Evolutionary conservation across 257 asterid genomes (phyloP).

Genomic region (Nicotiana sylvestris): DNA sequence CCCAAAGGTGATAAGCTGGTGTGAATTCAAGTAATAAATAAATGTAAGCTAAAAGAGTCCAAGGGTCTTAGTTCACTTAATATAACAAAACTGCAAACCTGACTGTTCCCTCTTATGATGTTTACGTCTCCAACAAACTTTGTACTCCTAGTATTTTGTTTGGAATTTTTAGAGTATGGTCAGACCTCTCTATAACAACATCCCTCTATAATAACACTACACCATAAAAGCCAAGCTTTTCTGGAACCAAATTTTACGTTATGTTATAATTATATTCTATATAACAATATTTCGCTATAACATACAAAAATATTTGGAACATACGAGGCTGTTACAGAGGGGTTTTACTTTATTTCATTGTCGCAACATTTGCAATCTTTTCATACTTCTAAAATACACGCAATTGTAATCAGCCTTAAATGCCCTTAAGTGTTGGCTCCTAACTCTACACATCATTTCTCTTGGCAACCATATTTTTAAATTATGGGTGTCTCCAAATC

Average conservation of each 20-base stretch:
- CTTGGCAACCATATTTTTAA: background rate
- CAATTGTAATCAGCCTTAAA: background rate
- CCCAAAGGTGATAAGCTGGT: too few species aligned
- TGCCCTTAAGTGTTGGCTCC: background rate
- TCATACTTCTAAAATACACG: background rate
- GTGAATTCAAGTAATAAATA: background rate
- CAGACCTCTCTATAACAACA: too few species aligned
- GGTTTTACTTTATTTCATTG: background rate
- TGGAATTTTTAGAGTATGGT: background rate
- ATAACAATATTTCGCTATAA: too few species aligned
- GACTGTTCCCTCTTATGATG: background rate
- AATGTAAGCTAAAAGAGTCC: background rate
- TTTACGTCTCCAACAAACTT: slow-evolving; percentile 1
- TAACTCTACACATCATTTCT: background rate
- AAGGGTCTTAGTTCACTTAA: background rate
- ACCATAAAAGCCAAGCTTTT: too few species aligned
- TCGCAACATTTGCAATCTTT: background rate
- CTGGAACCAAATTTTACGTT: too few species aligned
- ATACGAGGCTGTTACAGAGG: too few species aligned
- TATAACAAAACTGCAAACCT: background rate
- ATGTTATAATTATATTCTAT: too few species aligned
- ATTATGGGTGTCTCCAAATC: background rate
- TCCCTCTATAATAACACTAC: too few species aligned
- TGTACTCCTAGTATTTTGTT: background rate
- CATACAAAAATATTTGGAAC: too few species aligned